A percentile compares a stretch with the other conserved stretches of the same genome.
Evolutionary conservation across 306 rosid species (phyloP).

Genomic region (Dryas octopetala): DNA sequence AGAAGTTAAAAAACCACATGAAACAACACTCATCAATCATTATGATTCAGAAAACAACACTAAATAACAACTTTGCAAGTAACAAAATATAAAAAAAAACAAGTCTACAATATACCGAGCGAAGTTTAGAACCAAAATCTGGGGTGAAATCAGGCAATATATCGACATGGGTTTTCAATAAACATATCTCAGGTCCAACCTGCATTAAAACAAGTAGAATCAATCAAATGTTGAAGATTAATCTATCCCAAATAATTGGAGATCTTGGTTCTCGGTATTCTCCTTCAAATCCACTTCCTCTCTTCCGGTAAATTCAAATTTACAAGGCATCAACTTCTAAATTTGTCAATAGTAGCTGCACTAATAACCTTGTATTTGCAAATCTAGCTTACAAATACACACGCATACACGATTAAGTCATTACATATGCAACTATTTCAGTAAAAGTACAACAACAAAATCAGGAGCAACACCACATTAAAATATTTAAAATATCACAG

Average conservation of each 20-base stretch:
- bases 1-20: not conserved
- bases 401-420: not conserved
- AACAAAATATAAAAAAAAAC: not conserved
- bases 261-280: not conserved
- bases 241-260: not conserved
- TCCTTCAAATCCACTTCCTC: not conserved
- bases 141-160: constrained; percentile 88
- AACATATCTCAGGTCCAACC: constrained; percentile 95
- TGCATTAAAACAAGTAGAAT: constrained; percentile 23
- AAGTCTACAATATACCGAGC: constrained; percentile 42
- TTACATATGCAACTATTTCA: not conserved
- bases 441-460: not conserved
- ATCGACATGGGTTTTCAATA: constrained; percentile 93
- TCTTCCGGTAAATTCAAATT: not conserved
- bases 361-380: not conserved
- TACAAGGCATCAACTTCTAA: not conserved
- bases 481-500: no score
- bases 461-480: not conserved
- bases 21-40: not conserved
- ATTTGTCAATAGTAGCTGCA: not conserved
- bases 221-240: not conserved
- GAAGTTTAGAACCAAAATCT: constrained; percentile 83
- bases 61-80: not conserved
- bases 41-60: not conserved
- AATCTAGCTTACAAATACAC: not conserved